Conservation (phyloP, 352 stramenopile genomes). For the Phytophthora sp. region DNA sequence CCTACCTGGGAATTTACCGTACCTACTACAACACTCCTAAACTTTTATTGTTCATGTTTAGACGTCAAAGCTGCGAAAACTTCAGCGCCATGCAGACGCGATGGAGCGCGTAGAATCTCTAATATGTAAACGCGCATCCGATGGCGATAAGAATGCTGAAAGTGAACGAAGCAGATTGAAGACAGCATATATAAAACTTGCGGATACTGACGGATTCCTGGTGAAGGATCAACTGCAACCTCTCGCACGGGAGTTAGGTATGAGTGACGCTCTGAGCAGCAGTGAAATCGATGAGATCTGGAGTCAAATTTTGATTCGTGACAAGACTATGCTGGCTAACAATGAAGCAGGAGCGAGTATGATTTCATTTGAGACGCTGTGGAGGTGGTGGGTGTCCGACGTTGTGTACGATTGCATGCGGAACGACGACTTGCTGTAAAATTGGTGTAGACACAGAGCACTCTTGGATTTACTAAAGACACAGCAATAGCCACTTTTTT, state of each 20-base stretch:
- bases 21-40: not conserved
- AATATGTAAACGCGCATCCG: constrained; percentile 10
- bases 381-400: constrained; percentile 68
- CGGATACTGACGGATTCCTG: constrained; percentile 19
- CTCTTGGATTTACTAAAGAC: constrained; percentile 7
- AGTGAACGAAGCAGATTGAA: constrained; percentile 31
- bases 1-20: not conserved
- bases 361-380: constrained; percentile 50
- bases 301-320: constrained; percentile 34
- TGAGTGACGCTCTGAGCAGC: constrained; percentile 31
- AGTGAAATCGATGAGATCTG: constrained; percentile 66
- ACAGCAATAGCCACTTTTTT: constrained; percentile 11
- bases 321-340: not conserved
- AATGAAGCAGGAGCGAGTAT: not conserved
- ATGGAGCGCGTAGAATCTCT: constrained; percentile 34
- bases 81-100: constrained; percentile 46
- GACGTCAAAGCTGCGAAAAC: constrained; percentile 47
- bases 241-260: constrained; percentile 43
- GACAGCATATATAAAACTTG: constrained; percentile 43
- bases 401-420: constrained; percentile 36
- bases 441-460: not conserved
- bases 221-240: constrained; percentile 40
- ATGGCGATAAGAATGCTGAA: constrained; percentile 32
- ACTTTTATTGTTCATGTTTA: constrained; percentile 10
- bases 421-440: constrained; percentile 3